Base-by-base conservation (phyloP, 2,329 filamentous ascomycete genomes). In the Claviceps humidiphila region DNA sequence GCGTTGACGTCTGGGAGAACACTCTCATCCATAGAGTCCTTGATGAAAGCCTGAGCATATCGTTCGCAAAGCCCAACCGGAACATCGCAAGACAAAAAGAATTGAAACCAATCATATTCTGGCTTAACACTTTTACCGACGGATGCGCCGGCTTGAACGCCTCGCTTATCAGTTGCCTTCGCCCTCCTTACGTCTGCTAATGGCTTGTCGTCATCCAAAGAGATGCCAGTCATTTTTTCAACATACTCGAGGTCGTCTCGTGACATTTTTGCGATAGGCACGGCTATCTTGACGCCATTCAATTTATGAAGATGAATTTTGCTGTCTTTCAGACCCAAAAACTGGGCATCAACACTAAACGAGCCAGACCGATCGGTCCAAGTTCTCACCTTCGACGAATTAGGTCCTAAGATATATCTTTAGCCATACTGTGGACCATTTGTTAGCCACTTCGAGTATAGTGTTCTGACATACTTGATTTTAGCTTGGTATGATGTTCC, bases 91-190 rank as follows among this genome's bases (percentile, higher is more conserved):
- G 84, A 82, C 42, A 98, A 73, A 75, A 98, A 98, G 72, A 98
- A 97, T 64, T 96, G 89, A 63, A 98, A 98, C 93, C 93, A 98
- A 66, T 98, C 93, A 65, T 97, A 95, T 47, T 93, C 84, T 1
- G 85, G 75, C 66, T 83, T 84, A 62, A 76, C 73, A 22, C 70
- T 66, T 47, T 74, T 71, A 58, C 85, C 76, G 37, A 89, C 71
- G 1, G 77, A 77, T n/a, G 79, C 83, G 13, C 84, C 84, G 8
- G 78, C 73, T 42, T 68, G 67, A 38, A 63, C 58, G 48, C 44
- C 48, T 53, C 55, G 60, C 51, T 63, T 65, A 17, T 67, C 61
- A 39, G 56, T 55, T 54, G 61, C 57, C 50, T 67, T 73, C 26
- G 74, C 70, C 54, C 76, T 78, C 65, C 82, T 87, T 49, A 96